Percentiles rank a stretch among this genome's conserved stretches.
Evolutionary conservation across 176 grass and related monocot genomes (phyloP).

Genomic region (Tillandsia leiboldiana): DNA sequence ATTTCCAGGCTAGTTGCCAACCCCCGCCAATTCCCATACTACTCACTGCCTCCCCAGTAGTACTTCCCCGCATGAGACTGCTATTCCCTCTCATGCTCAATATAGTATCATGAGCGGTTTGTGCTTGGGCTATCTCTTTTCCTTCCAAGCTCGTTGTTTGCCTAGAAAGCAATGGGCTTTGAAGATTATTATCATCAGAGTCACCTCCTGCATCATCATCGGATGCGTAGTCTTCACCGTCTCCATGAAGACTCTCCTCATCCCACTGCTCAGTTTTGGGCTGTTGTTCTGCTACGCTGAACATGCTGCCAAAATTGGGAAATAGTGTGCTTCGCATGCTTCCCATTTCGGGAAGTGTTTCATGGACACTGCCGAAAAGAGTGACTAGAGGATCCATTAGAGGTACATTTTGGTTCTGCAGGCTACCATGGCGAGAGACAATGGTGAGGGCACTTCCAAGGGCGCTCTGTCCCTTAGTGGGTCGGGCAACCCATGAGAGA

Average conservation of each 20-base stretch:
- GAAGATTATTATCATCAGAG: conserved; percentile 60
- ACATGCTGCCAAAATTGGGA: conserved; percentile 94
- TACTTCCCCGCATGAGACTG: conserved; percentile 38
- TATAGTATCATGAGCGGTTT: conserved; percentile 30
- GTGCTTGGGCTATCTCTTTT: conserved; percentile 42
- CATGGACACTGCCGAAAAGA: conserved; percentile 77
- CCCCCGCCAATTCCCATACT: conserved; percentile 83
- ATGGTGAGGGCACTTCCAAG: conserved; percentile 63
- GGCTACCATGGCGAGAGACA: conserved; percentile 54
- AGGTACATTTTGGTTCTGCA: conserved; percentile 38
- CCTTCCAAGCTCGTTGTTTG: conserved; percentile 59
- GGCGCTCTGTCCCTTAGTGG: conserved; percentile 59
- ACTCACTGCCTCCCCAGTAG: conserved; percentile 45
- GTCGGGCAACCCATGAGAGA: conserved; percentile 65
- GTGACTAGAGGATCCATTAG: conserved; percentile 78
- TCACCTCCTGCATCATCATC: conserved; percentile 48
- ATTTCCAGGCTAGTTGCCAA: conserved; percentile 86
- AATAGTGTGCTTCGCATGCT: conserved; percentile 77
- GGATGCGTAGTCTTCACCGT: conserved; percentile 66
- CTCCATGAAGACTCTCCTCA: conserved; percentile 73
- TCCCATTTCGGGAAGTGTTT: conserved; percentile 71
- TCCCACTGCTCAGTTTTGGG: conserved; percentile 75
- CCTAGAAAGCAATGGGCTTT: conserved; percentile 62
- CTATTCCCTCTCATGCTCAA: conserved; percentile 43
- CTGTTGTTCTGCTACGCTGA: conserved; percentile 70